Conservation (phyloP, 495 filamentous ascomycete species). For the Astrothelium macrocarpum region DNA sequence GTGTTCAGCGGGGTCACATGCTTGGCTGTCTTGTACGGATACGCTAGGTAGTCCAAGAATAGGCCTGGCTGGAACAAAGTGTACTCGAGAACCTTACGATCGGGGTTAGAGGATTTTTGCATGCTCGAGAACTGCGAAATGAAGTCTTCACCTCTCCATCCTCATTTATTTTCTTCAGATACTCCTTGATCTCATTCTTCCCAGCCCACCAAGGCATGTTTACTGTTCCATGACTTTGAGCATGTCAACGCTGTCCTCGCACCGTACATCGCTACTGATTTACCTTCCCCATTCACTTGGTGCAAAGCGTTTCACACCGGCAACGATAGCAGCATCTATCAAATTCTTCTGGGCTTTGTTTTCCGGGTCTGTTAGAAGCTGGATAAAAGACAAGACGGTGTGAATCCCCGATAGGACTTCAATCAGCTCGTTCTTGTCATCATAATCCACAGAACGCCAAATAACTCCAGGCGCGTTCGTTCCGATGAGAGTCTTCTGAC, state of each 20-base stretch:
- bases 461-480: conserved; percentile 19
- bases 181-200: conserved; percentile 39
- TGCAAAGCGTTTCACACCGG: conserved; percentile 24
- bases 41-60: conserved; percentile 45
- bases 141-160: conserved; percentile 34
- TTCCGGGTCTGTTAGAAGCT: conserved; percentile 13
- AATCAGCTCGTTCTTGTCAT: conserved; percentile 30
- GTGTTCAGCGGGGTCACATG: conserved; percentile 37
- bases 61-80: conserved; percentile 47
- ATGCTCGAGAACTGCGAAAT: no score
- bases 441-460: conserved; percentile 40
- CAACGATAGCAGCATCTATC: conserved; percentile 17
- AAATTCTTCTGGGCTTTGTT: conserved; percentile 18
- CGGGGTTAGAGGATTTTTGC: no score
- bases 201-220: conserved; percentile 39
- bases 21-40: conserved; percentile 41
- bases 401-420: conserved; percentile 39
- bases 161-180: conserved; percentile 44
- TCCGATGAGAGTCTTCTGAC: conserved; percentile 17
- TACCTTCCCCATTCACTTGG: conserved; percentile 25
- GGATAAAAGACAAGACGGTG: conserved; percentile 48
- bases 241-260: neutral
- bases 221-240: conserved; percentile 17
- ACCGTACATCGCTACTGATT: neutral
- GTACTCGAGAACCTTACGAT: conserved; percentile 47